A percentile compares a stretch with the other conserved stretches of the same genome.
Conservation (phyloP, 2,329 filamentous ascomycete genomes). For the Fusarium decemcellulare region DNA sequence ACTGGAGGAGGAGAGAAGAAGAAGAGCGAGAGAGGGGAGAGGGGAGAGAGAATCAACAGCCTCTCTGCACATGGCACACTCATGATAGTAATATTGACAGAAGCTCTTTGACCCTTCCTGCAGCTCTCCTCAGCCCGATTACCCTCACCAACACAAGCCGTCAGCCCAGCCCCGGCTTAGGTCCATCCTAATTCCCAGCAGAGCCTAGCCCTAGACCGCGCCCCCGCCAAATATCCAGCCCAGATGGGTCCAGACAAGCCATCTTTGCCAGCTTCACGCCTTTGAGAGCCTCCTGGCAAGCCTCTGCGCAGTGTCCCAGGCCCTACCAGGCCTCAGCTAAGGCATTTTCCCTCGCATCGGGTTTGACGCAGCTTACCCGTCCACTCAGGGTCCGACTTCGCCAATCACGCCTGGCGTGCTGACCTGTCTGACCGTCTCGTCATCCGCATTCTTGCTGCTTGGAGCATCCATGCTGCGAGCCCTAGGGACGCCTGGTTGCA, state of each 20-base stretch:
- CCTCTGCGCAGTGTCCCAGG: slow-evolving; percentile 11
- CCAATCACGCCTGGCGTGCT: slow-evolving; percentile 16
- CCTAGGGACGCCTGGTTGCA: background rate
- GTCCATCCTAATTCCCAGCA: slow-evolving; percentile 26
- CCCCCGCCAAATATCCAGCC: slow-evolving; percentile 41
- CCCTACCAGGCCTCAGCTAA: slow-evolving; percentile 8
- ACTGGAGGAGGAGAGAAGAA: slow-evolving; percentile 12
- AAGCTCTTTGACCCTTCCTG: background rate
- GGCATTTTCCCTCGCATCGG: background rate
- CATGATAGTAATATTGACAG: slow-evolving; percentile 9
- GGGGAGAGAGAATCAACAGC: background rate
- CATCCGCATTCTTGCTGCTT: background rate
- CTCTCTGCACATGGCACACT: background rate
- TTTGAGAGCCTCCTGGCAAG: slow-evolving; percentile 16
- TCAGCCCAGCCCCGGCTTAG: slow-evolving; percentile 41
- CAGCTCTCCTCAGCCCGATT: slow-evolving; percentile 27
- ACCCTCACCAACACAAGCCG: slow-evolving; percentile 9
- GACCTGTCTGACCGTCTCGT: slow-evolving; percentile 9
- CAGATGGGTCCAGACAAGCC: slow-evolving; percentile 39
- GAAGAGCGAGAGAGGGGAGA: background rate
- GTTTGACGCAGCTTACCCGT: slow-evolving; percentile 6
- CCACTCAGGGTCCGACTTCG: background rate
- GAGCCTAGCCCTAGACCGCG: slow-evolving; percentile 36
- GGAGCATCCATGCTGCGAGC: background rate
- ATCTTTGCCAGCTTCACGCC: slow-evolving; percentile 20